phyloP scores from a whole-genome alignment of 2,329 filamentous ascomycete genomes.

The Verticillium dahliae region DNA sequence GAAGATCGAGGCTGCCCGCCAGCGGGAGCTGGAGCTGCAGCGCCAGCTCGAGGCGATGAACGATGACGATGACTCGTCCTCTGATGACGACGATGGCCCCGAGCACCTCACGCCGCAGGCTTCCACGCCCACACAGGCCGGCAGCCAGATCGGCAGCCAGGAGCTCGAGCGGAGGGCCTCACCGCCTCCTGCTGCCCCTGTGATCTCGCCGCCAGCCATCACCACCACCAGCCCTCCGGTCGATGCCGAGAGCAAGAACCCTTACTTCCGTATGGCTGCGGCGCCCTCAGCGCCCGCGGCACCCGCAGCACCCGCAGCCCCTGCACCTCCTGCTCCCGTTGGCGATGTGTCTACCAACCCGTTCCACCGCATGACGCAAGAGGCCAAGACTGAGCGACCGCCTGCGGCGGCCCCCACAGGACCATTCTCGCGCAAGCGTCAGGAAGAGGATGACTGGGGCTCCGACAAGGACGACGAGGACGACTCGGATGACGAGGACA shows the following conservation, averaged over 20 bases:
- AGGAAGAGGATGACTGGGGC: slow-evolving; percentile 74
- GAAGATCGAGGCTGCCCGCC: slow-evolving; percentile 91
- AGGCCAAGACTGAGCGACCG: slow-evolving; percentile 37
- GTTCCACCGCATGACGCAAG: slow-evolving; percentile 79
- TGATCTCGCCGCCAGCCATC: slow-evolving; percentile 42
- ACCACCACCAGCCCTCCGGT: slow-evolving; percentile 47
- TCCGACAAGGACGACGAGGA: slow-evolving; percentile 57
- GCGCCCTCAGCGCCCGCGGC: slow-evolving; percentile 36
- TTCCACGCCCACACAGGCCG: slow-evolving; percentile 49
- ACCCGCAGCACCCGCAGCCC: slow-evolving; percentile 32
- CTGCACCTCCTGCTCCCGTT: slow-evolving; percentile 29
- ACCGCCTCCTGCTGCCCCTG: slow-evolving; percentile 41
- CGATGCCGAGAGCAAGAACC: slow-evolving; percentile 82
- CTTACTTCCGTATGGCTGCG: slow-evolving; percentile 73
- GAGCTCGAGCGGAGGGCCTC: slow-evolving; percentile 47
- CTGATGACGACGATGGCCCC: slow-evolving; percentile 72
- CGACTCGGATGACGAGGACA: slow-evolving; percentile 69
- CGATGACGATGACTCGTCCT: slow-evolving; percentile 67
- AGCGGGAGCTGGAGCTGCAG: slow-evolving; percentile 84
- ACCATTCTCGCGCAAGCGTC: slow-evolving; percentile 46
- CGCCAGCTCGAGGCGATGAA: slow-evolving; percentile 73
- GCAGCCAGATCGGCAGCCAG: slow-evolving; percentile 45
- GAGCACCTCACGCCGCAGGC: slow-evolving; percentile 60
- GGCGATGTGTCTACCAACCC: slow-evolving; percentile 78
- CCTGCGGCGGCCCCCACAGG: slow-evolving; percentile 33